Conservation (phyloP, 2,329 filamentous ascomycete species). For the Epichloe amarillans region DNA sequence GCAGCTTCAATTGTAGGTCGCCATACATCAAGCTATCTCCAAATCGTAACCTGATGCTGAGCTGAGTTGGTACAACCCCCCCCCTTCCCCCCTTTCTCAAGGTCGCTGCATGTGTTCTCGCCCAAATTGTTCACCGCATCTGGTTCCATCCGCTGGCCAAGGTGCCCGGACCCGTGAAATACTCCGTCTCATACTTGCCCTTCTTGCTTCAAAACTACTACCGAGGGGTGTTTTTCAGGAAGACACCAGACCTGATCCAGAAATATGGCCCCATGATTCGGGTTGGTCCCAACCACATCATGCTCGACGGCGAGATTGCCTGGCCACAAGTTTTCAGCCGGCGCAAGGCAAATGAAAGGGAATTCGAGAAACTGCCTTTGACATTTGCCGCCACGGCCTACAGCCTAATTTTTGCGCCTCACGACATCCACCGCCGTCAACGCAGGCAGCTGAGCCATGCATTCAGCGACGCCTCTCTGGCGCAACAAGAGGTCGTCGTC, state of each 20-base stretch:
- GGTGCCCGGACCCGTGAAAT: conserved; percentile 15
- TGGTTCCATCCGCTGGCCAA: conserved; percentile 19
- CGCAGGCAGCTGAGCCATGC: conserved; percentile 15
- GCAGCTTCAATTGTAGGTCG: not conserved
- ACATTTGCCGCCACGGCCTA: conserved; percentile 7
- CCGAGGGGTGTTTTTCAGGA: conserved; percentile 10
- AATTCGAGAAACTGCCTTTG: conserved; percentile 6
- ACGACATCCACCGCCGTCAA: conserved; percentile 10
- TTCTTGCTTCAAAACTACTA: conserved; percentile 10
- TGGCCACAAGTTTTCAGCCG: conserved; percentile 23
- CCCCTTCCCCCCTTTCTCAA: not conserved
- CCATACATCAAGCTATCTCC: not conserved
- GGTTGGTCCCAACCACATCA: conserved; percentile 26
- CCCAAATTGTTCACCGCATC: conserved; percentile 11
- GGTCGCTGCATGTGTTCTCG: conserved; percentile 4
- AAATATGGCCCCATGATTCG: conserved; percentile 25
- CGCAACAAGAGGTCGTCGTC: conserved; percentile 18
- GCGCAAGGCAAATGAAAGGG: conserved; percentile 9
- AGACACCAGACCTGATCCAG: conserved; percentile 9
- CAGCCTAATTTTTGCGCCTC: conserved; percentile 8
- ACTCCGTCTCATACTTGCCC: conserved; percentile 10
- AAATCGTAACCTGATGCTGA: not conserved
- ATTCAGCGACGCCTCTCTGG: conserved; percentile 18
- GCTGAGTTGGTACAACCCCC: not conserved
- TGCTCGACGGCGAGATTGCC: conserved; percentile 17